Evolutionary conservation across 805 yeast species (phyloP).

Genomic region (Cyberlindnera euphorbiae): DNA sequence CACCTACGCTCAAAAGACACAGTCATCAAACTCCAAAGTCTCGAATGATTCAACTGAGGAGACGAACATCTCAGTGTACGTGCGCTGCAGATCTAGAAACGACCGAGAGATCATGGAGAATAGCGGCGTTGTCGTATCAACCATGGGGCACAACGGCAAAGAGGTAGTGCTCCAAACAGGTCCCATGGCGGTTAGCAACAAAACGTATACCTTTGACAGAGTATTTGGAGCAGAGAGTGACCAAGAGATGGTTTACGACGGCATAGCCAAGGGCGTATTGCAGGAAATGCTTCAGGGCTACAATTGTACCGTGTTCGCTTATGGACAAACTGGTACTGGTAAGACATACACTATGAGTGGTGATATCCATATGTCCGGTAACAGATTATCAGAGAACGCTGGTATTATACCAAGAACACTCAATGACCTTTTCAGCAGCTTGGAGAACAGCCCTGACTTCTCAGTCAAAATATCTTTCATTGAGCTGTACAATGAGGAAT

Average conservation of each 20-base stretch:
- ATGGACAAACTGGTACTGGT: slow-evolving; percentile 89
- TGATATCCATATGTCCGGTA: slow-evolving; percentile 43
- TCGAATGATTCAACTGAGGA: slow-evolving; percentile 18
- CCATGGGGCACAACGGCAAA: slow-evolving; percentile 39
- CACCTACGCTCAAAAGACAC: slow-evolving; percentile 22
- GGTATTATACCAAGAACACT: slow-evolving; percentile 63
- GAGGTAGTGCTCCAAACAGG: slow-evolving; percentile 44
- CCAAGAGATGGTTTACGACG: slow-evolving; percentile 61
- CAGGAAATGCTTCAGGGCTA: slow-evolving; percentile 67
- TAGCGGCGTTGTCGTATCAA: slow-evolving; percentile 51
- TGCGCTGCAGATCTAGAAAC: slow-evolving; percentile 52
- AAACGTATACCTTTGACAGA: slow-evolving; percentile 66
- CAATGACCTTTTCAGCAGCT: slow-evolving; percentile 46
- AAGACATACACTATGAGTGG: slow-evolving; percentile 77
- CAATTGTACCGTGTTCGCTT: slow-evolving; percentile 77
- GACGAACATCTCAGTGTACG: slow-evolving; percentile 48
- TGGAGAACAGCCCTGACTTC: slow-evolving; percentile 44
- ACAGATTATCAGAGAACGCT: slow-evolving; percentile 39
- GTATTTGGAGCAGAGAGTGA: slow-evolving; percentile 81
- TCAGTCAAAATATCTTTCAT: slow-evolving; percentile 69
- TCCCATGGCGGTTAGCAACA: slow-evolving; percentile 29
- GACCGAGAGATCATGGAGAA: slow-evolving; percentile 50
- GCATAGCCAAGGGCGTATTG: slow-evolving; percentile 52
- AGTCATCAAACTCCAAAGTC: slow-evolving; percentile 17
- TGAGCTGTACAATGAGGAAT: slow-evolving; percentile 79